Evolutionary conservation across 257 asterid genomes (phyloP).

Genomic region (Plantago major): DNA sequence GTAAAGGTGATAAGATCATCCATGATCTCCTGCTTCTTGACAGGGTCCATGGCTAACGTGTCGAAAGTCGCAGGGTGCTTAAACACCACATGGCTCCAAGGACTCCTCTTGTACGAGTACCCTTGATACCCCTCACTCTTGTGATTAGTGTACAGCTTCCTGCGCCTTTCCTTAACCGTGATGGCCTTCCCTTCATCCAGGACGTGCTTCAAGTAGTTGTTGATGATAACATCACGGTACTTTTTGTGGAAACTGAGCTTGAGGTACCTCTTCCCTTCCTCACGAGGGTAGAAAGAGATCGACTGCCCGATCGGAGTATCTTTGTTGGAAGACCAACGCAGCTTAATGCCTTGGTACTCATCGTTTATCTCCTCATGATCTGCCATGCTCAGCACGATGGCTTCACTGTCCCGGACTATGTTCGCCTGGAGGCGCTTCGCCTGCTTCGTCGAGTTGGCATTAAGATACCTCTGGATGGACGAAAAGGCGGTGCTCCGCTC

Average conservation of each 20-base stretch:
- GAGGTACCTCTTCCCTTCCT: conserved; percentile 35
- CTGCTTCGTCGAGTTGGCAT: conserved; percentile 38
- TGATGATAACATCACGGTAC: conserved; percentile 24
- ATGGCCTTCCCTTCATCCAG: conserved; percentile 48
- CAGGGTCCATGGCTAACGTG: conserved; percentile 53
- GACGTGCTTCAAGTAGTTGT: conserved; percentile 35
- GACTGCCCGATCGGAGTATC: conserved; percentile 20
- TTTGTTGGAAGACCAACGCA: conserved; percentile 46
- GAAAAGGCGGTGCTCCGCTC: conserved; percentile 29
- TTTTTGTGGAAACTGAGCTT: conserved; percentile 42
- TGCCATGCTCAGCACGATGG: conserved; percentile 51
- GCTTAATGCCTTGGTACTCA: conserved; percentile 32
- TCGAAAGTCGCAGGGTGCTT: conserved; percentile 49
- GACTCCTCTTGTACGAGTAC: conserved; percentile 16
- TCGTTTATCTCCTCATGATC: conserved; percentile 54
- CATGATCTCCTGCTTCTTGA: conserved; percentile 35
- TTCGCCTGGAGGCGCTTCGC: conserved; percentile 47
- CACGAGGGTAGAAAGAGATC: conserved; percentile 35
- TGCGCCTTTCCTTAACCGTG: conserved; percentile 31
- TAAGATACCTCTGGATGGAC: conserved; percentile 47
- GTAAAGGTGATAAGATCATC: conserved; percentile 39
- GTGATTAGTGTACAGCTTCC: conserved; percentile 44
- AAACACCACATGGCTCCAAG: conserved; percentile 54
- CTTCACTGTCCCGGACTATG: conserved; percentile 31
- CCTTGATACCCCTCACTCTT: conserved; percentile 30